A percentile compares a stretch with the other conserved stretches of the same genome.
Evolutionary conservation across 257 asterid genomes (phyloP).

Genomic region (Schizonepeta tenuifolia): DNA sequence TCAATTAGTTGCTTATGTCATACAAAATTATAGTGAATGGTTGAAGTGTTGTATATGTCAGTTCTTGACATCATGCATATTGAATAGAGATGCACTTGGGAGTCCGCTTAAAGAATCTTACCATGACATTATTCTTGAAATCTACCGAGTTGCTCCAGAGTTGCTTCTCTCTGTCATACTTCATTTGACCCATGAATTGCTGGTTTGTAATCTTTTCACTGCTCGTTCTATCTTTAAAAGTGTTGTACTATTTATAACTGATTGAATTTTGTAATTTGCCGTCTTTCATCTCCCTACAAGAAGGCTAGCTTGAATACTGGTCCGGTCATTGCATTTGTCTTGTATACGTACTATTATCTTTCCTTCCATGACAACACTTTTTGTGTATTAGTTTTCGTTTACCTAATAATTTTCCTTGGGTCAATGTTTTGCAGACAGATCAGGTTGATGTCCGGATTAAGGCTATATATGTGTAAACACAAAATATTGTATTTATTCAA

Average conservation of each 20-base stretch:
- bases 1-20: constrained; percentile 68
- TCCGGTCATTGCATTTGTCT: constrained; percentile 23
- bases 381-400: constrained; percentile 14
- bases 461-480: too few relatives aligned
- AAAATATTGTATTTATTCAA: too few relatives aligned
- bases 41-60: constrained; percentile 52
- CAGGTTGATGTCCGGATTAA: constrained; percentile 93
- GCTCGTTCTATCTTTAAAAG: constrained; percentile 30
- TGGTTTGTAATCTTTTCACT: constrained; percentile 54
- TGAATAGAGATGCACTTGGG: constrained; percentile 60
- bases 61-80: constrained; percentile 80
- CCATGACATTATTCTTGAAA: constrained; percentile 72
- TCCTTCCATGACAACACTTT: neutral
- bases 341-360: constrained; percentile 4
- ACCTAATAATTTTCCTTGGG: constrained; percentile 26
- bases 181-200: constrained; percentile 67
- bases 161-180: constrained; percentile 79
- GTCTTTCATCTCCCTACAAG: neutral
- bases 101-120: constrained; percentile 74
- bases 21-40: constrained; percentile 61
- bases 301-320: constrained; percentile 7
- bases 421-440: constrained; percentile 71
- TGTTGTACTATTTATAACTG: constrained; percentile 21
- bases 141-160: constrained; percentile 74
- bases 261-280: constrained; percentile 20